A percentile compares a stretch with the other conserved stretches of the same genome.
Conservation (phyloP, 2,329 filamentous ascomycete genomes). For the Phaeosphaeria sp. region DNA sequence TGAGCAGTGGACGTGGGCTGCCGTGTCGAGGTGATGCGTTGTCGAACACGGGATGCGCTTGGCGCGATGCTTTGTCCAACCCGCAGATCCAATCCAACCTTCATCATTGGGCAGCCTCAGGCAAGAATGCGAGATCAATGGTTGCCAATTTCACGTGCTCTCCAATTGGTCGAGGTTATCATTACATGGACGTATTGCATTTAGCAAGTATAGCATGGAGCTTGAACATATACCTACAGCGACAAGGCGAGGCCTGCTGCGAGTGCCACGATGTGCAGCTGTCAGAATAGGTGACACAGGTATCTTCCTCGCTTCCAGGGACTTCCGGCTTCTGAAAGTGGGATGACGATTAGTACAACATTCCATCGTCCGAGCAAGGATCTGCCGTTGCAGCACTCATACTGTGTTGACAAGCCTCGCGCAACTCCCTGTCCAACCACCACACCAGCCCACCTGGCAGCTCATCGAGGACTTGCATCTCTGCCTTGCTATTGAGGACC, state of each 20-base stretch:
- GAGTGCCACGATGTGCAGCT: neutral
- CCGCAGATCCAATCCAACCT: constrained; percentile 14
- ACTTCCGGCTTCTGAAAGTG: neutral
- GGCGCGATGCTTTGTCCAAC: constrained; percentile 27
- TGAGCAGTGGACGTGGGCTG: constrained; percentile 43
- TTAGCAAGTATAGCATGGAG: neutral
- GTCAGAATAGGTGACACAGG: neutral
- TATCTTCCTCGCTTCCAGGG: neutral
- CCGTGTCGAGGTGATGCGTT: constrained; percentile 42
- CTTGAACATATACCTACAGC: neutral
- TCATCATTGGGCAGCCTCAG: constrained; percentile 31
- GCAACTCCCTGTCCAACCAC: constrained; percentile 37
- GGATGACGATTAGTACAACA: constrained; percentile 29
- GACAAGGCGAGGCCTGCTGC: neutral
- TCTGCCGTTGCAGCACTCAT: constrained; percentile 3
- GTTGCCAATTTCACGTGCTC: neutral
- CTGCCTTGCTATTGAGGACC: constrained; percentile 75
- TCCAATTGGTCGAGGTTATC: neutral
- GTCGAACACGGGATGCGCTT: constrained; percentile 28
- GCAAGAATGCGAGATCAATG: constrained; percentile 5
- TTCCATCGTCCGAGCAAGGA: constrained; percentile 28
- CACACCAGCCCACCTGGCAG: constrained; percentile 35
- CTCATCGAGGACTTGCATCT: constrained; percentile 73
- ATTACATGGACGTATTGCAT: neutral
- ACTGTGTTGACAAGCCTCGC: constrained; percentile 6